Base-by-base conservation (phyloP, 139 green algal species). In the Micromonas pusilla region DNA sequence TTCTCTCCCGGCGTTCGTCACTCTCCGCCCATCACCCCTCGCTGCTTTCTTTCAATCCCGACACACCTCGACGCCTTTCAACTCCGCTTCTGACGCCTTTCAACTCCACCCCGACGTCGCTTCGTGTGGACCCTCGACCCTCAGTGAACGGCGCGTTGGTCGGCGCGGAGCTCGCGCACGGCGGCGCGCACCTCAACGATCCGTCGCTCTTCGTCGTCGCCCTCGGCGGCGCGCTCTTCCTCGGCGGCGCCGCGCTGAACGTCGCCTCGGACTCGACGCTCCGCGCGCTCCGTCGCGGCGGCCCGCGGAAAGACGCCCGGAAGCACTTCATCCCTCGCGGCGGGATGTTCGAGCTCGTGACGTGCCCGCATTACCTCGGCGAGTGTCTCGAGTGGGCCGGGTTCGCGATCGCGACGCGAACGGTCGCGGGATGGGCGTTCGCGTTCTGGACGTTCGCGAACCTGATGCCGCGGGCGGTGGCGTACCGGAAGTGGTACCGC, bases 391-490 rank as follows among this genome's bases (percentile, higher is more conserved):
- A 75, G 68, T 75, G 68, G 68, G 26, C 20, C 2, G 68, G 68
- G 2, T 62, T 75, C 68, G 68, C 68, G 13, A 23, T 34, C 20
- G 13, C 30, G 3, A 39, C 68, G 37, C 36, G 53, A 34, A 64
- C 23, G n/a, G 1, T 21, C 20, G 19, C 68, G 19, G 26, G 21
- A 3, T 26, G 3, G 1, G 68, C 68, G 23, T 75, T 75, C 13
- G 68, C 68, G 23, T 37, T 75, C 32, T 75, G 68, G 68, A 75
- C 68, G 21, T 62, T 63, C 68, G 68, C 68, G 6, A 75, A 75
- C 68, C 37, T 75, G 13, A 62, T 64, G 34, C 68, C 68, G 20
- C 19, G 68, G n/a, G 36, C 68, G 19, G 23, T 62, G 1, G 38
- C 37, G 0, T 53, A 62, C 68, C 9, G 37, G 30, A 1, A 26